Base-by-base conservation (phyloP, 495 filamentous ascomycete genomes). In the Aspergillus sclerotioniger region DNA sequence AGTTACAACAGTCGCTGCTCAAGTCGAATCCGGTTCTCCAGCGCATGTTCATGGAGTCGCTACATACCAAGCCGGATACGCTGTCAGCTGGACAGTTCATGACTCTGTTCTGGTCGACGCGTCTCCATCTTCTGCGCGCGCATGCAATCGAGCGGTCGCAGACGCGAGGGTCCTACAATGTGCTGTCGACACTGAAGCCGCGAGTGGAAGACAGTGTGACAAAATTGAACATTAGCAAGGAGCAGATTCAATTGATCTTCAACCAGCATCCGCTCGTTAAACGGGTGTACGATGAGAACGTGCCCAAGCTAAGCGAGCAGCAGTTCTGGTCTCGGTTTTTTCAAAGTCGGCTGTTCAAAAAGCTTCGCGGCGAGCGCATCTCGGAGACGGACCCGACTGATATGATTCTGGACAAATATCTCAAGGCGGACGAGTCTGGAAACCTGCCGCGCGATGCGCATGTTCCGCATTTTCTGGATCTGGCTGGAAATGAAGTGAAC, bases 271-370 rank as follows among this genome's bases (percentile, higher is more conserved):
- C 94, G 10, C 79, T 98, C 8, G 89, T 98, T 51, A 90, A 89
- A 67, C 83, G 85, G 10, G 92, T 94, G 8, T 98, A 96, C 68
- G 91, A 98, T 64, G 91, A 96, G 62, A 90, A 89, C 64, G 91
- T 97, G 6, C 95, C 94, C 3, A 90, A 89, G 57, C 67, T 96
- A 25, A 82, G 75, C 43, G 90, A 95, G 65, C 78, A 81, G 54
- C 85, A 88, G 28, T 98, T 98, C 69, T 98, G 93, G 92, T 86
- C 84, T 12, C 81, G 89, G 43, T 98, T 98, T 71, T 98, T 98
- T 74, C 82, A 88, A 62, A 92, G 90, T 68, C 81, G 88, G 45
- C 77, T 98, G 15, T 91, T 90, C 56, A 97, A 96, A 71, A 93
- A 93, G 67, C 76, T 98, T 45, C 90, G 91, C 51, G 94, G 94